Evolutionary conservation across 192 early-diverging fungal genomes (phyloP).

Genomic region (Globomyces pollinis-pini): DNA sequence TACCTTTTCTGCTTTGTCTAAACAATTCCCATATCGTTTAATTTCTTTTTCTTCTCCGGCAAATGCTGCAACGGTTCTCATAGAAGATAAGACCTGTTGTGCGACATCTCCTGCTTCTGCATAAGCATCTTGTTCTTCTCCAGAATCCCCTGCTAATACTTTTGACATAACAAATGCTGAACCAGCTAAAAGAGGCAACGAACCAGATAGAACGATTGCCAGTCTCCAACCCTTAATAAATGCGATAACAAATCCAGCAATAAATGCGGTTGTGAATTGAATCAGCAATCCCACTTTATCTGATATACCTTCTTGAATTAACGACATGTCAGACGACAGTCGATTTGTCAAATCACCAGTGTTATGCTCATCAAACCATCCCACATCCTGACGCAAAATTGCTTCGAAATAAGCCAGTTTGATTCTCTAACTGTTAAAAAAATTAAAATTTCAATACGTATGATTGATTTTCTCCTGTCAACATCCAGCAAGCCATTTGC

Average conservation of each 20-base stretch:
- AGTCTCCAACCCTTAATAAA: constrained; percentile 67
- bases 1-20: constrained; percentile 51
- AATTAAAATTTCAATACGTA: constrained; percentile 9
- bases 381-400: constrained; percentile 37
- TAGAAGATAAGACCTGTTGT: constrained; percentile 71
- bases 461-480: constrained; percentile 26
- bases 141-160: constrained; percentile 33
- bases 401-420: constrained; percentile 25
- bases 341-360: constrained; percentile 43
- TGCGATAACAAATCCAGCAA: constrained; percentile 40
- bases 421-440: too few relatives aligned
- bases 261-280: constrained; percentile 27
- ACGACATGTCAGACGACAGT: constrained; percentile 32
- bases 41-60: constrained; percentile 65
- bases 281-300: constrained; percentile 43
- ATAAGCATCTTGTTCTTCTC: constrained; percentile 59
- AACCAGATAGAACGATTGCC: constrained; percentile 71
- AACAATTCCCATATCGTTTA: constrained; percentile 50
- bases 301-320: constrained; percentile 44
- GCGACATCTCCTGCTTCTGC: constrained; percentile 79
- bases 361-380: constrained; percentile 35
- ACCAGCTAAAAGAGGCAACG: constrained; percentile 63
- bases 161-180: constrained; percentile 47
- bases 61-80: constrained; percentile 87
- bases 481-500: constrained; percentile 27